Conservation (phyloP, 192 early-diverging fungal genomes). For the Podila epigama region DNA sequence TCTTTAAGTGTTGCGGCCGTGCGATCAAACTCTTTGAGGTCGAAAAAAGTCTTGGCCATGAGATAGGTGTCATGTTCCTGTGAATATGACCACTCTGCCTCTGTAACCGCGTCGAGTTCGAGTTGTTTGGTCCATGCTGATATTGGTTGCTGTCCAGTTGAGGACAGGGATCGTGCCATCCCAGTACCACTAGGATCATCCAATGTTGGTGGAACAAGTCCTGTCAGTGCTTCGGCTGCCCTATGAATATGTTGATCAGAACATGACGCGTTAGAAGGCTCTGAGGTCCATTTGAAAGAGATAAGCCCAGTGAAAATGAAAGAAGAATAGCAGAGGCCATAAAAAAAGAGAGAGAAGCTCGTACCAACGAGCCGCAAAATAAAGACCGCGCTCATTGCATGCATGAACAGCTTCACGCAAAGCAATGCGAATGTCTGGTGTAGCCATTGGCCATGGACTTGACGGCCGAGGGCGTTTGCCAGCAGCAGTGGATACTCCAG, state of each 20-base stretch:
- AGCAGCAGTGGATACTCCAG: neutral
- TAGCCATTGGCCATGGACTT: slow-evolving; percentile 4
- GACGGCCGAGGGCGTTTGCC: neutral
- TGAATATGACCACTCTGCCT: slow-evolving; percentile 3
- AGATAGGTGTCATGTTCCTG: slow-evolving; percentile 60
- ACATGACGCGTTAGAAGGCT: slow-evolving; percentile 1
- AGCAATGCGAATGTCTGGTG: slow-evolving; percentile 27
- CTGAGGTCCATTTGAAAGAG: too few relatives aligned
- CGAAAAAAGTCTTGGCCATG: slow-evolving; percentile 77
- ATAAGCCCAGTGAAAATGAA: too few relatives aligned
- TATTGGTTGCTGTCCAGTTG: neutral
- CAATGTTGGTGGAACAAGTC: slow-evolving; percentile 16
- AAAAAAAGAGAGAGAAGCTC: neutral
- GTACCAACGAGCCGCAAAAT: slow-evolving; percentile 80
- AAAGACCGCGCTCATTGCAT: slow-evolving; percentile 74
- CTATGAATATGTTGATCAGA: slow-evolving; percentile 20
- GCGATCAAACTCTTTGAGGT: slow-evolving; percentile 75
- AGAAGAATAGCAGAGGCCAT: too few relatives aligned
- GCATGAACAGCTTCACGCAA: slow-evolving; percentile 68
- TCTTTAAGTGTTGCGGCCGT: slow-evolving; percentile 59
- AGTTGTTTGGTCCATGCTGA: slow-evolving; percentile 6
- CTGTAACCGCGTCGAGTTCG: neutral
- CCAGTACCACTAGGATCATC: neutral
- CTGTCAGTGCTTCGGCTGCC: slow-evolving; percentile 60
- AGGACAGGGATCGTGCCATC: neutral